Evolutionary conservation across 2,329 filamentous ascomycete species (phyloP), one percentile per base, ranked within the genome.

Genomic region (Hymenoscyphus linearis): DNA sequence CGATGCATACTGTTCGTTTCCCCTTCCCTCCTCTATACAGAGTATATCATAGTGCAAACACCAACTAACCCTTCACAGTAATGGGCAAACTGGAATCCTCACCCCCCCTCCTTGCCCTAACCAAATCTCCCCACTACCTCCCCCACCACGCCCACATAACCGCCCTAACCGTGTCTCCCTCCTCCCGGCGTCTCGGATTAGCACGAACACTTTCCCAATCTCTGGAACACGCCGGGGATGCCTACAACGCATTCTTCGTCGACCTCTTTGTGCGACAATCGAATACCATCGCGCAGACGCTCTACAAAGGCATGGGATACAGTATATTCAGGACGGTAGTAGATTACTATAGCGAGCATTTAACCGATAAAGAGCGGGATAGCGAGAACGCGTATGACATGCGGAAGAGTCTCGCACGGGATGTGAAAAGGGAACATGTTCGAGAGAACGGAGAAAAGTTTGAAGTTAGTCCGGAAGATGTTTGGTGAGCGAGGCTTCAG

Each of bases 71-170:
- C 50, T 60, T 22, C 44, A 58, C 67, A 96, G 93, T 99, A 73
- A 96, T 99, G 85, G 95, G 93, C 73, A 99, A 99, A 79, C 84
- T 96, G 63, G 93, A 98, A 79, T 87, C 91, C 66, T 96, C 91
- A 59, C 88, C 90, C 16, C 80, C 90, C 52, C 25, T 26, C 37
- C 14, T 52, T 13, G 85, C 86, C 58, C 84, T 89, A 74, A 82
- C 85, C 62, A 86, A 86, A 70, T 95, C 91, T 56, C 82, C 88
- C 70, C 92, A 97, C 77, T 96, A 96, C 77, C 88, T 96, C n/a
- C 93, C 93, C n/a, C 98, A 92, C 91, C 95, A 99, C 78, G 93
- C 92, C 22, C 95, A 99, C 76, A 96, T 99, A 73, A 99, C 95
- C 4, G 95, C 93, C 37, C 81, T 99, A 57, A 98, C 95, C 0